These are phyloP conservation scores for Oryza australiensis DNA, from an alignment of 176 grass and related monocot genomes.

Conservation along the genomic window DNA sequence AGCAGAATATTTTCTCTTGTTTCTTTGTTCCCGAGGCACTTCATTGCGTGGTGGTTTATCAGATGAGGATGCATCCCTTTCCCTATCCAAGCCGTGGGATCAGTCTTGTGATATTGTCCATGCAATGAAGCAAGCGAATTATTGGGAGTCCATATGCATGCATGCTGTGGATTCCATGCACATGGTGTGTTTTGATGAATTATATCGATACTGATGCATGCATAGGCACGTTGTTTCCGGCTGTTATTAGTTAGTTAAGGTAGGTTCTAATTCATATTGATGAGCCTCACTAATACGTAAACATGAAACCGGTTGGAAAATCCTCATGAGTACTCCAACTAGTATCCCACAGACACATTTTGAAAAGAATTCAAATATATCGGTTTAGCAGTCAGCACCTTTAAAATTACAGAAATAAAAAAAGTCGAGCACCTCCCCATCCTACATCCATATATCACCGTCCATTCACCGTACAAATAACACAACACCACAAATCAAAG, in stretches of 20 bases:
- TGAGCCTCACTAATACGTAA: too few species aligned
- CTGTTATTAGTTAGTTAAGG: slow-evolving; percentile 29
- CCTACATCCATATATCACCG: too few species aligned
- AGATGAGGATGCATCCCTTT: background rate
- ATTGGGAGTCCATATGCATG: background rate
- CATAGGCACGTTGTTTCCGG: slow-evolving; percentile 18
- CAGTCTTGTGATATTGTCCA: background rate
- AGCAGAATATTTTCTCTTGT: slow-evolving; percentile 9
- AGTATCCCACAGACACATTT: too few species aligned
- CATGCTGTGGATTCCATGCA: slow-evolving; percentile 28
- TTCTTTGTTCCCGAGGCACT: slow-evolving; percentile 27
- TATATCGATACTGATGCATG: background rate
- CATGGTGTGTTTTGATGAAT: slow-evolving; percentile 49
- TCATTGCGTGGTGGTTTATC: slow-evolving; percentile 12
- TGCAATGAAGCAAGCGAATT: slow-evolving; percentile 27
- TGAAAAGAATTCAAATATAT: too few species aligned
- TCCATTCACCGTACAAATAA: too few species aligned
- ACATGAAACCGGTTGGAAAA: too few species aligned
- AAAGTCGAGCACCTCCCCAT: too few species aligned
- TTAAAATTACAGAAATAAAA: too few species aligned
- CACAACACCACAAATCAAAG: too few species aligned
- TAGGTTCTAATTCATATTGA: background rate
- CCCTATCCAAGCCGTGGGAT: background rate
- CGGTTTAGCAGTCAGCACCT: too few species aligned
- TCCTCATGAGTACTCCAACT: too few species aligned